Base-by-base conservation (phyloP, 2,329 filamentous ascomycete species). In the Leptographium lundbergii region DNA sequence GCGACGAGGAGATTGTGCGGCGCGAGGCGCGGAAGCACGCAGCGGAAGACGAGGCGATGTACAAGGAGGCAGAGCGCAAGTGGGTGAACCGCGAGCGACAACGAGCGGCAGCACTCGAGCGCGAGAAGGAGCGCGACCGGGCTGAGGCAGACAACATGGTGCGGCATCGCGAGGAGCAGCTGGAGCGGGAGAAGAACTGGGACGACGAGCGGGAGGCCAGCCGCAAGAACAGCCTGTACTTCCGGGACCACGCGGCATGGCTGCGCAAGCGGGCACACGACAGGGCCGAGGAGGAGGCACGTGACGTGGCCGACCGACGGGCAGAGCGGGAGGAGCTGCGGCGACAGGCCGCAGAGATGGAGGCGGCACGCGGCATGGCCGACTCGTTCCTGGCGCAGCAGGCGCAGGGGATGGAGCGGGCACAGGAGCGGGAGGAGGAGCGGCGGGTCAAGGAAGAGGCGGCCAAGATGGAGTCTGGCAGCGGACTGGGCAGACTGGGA, bases 71-170 rank as follows among this genome's bases (percentile, higher is more conserved):
- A 51, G 90, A 96, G 69, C 84, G 90, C 34, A 86, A 90, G 62
- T 97, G 92, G 92, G 77, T 90, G 29, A 95, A 95, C 69, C 84
- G 91, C 52, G 94, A 99, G 70, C 83, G 87, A 58, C 88, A 88
- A 61, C 82, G 90, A 48, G 87, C 89, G 17, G 88, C 89, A 5
- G 92, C 94, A 0, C 75, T 96, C 25, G 88, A 95, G 65, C 85
- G 94, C 61, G 91, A 96, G 68, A 85, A 83, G 65, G 87, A 87
- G 32, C 85, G 90, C 13, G 89, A 95, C 67, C 84, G 83, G 62
- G 85, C 88, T 56, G 89, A 95, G 65, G 80, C 82, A 4, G 82
- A 82, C 27, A 83, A 84, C 22, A 71, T 81, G 3, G 81, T 85
- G 62, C 80, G 83, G 54, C 82, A 84, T 55, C 85, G 87, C 72